Base-by-base conservation (phyloP, 768 basidiomycete genomes). In the Boletellus sp. region DNA sequence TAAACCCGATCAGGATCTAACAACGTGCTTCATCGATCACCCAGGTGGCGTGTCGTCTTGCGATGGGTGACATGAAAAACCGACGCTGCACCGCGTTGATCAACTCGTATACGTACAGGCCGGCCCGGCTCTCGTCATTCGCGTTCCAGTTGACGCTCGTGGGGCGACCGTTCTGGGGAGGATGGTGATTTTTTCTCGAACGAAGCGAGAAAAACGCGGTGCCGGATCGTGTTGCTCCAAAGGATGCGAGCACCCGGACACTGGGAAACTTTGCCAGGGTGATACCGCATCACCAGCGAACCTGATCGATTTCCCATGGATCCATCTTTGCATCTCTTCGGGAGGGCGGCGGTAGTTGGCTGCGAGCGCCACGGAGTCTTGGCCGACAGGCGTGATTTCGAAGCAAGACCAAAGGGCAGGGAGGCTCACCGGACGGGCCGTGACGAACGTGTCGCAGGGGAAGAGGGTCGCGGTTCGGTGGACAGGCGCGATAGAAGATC, bases 11-110 rank as follows among this genome's bases (percentile, higher is more conserved):
- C n/a, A n/a, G n/a, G n/a, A n/a, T n/a, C n/a, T n/a, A n/a, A n/a
- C n/a, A n/a, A n/a, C n/a, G n/a, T n/a, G n/a, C n/a, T n/a, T n/a
- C n/a, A n/a, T n/a, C n/a, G n/a, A n/a, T n/a, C n/a, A n/a, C n/a
- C n/a, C n/a, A n/a, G n/a, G n/a, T n/a, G n/a, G n/a, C 65, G 72
- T 51, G 83, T 82, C 60, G 85, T 56, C 54, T 87, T 84, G 52
- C 81, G 85, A 58, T 85, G 84, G 37, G 83, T 84, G 51, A 86
- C 84, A 49, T 81, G 80, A 52, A 85, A 60, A 85, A 86, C 3
- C 84, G 78, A 61, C 85, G 84, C 54, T 84, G 79, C 0, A 74
- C 63, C 1, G 71, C 73, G 53, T 86, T 85, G 56, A 84, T 56
- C 56, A 76, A 77, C 1, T 85, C 49, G 0, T n/a, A n/a, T n/a